A percentile compares a stretch with the other conserved stretches of the same genome.
Conservation (phyloP, 257 asterid species). For the Leptodermis oblonga region DNA sequence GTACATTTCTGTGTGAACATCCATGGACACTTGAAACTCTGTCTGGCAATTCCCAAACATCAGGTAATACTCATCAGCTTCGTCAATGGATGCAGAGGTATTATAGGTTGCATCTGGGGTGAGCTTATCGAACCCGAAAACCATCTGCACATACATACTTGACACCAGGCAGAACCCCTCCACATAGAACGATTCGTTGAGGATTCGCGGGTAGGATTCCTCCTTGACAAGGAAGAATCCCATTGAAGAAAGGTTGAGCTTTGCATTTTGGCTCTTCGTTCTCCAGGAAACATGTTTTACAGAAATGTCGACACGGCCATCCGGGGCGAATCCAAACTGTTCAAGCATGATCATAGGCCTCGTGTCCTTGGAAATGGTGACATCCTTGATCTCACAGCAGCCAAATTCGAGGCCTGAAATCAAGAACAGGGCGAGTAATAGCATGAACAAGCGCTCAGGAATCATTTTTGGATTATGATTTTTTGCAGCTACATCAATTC, state of each 20-base stretch:
- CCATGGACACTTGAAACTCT: constrained; percentile 27
- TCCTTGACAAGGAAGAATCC: constrained; percentile 33
- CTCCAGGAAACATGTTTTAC: constrained; percentile 21
- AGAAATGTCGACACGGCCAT: constrained; percentile 22
- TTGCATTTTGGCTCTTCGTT: constrained; percentile 21
- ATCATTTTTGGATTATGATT: neutral
- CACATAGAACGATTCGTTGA: constrained; percentile 24
- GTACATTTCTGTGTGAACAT: constrained; percentile 30
- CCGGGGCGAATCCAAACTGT: constrained; percentile 21
- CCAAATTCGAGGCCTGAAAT: constrained; percentile 10
- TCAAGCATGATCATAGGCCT: constrained; percentile 31
- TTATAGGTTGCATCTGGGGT: constrained; percentile 18
- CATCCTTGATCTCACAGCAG: constrained; percentile 26
- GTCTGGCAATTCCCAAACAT: constrained; percentile 30
- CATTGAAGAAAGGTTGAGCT: constrained; percentile 25
- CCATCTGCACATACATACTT: constrained; percentile 16
- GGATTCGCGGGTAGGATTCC: constrained; percentile 19
- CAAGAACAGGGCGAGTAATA: neutral
- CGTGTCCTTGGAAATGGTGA: constrained; percentile 19
- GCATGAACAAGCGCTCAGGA: neutral
- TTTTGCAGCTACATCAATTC: neutral
- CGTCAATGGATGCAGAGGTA: constrained; percentile 9
- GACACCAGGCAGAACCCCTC: constrained; percentile 29
- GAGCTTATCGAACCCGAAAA: constrained; percentile 25
- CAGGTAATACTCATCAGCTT: constrained; percentile 25